Evolutionary conservation across 495 filamentous ascomycete genomes (phyloP), one percentile per base, ranked within the genome.

Genomic region (Hypoxylon lienhwacheense): DNA sequence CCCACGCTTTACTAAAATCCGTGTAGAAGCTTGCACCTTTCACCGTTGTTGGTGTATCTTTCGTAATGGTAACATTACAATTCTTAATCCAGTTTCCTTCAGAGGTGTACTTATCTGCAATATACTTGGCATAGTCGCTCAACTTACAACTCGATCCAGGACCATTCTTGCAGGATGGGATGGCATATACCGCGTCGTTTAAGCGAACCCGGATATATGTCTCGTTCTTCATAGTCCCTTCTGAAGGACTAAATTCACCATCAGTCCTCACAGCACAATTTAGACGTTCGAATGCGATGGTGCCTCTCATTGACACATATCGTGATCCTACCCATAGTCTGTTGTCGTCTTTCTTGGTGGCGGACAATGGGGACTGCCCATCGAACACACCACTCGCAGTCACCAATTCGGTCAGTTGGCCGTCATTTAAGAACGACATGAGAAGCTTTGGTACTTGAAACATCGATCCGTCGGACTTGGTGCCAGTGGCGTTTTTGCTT

Each of bases 401-500:
- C 0, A 76, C 76, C 26, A 82, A 65, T 61, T 84, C 75, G 41
- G 75, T 80, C 41, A 84, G 73, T 59, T 85, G 80, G 16, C 81
- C 79, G 57, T 85, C 82, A 49, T 85, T 81, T 32, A 77, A 61
- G 62, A 83, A 83, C 1, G 77, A 70, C 43, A 77, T 71, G 14
- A 81, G 70, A 21, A 84, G 67, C 16, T 71, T 73, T 2, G 79
- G 77, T 1, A 80, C 36, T 0, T 59, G 50, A 34, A 77, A 75
- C 2, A 51, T 60, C 7, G 62, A 58, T 4, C 69, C 73, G 47
- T 77, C 72, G 3, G 55, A 61, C 12, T 59, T 67, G 10, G 65
- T 73, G 20, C 76, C 77, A 0, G 56, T 75, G 11, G 65, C 64
- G 7, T 76, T 72, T 0, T 76, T 81, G 21, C 74, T 61, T 10